Conservation (phyloP, 495 filamentous ascomycete genomes). For the Alectoria sarmentosa region DNA sequence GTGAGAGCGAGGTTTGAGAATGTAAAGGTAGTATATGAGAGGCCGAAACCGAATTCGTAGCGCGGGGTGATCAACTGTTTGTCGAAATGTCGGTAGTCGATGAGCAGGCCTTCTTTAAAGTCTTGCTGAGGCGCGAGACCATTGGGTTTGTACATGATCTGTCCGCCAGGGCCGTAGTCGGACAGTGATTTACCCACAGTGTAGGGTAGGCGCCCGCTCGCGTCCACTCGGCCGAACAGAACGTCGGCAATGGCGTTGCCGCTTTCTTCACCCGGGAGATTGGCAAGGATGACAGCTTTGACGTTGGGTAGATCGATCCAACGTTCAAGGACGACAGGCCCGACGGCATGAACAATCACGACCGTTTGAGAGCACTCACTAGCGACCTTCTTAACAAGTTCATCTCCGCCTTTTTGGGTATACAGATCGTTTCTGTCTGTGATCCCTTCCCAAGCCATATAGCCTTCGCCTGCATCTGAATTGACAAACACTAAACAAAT, state of each 20-base stretch:
- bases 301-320: conserved; percentile 78
- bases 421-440: conserved; percentile 81
- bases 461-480: conserved; percentile 60
- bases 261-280: conserved; percentile 86
- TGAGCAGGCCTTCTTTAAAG: conserved; percentile 74
- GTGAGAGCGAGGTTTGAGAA: conserved; percentile 52
- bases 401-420: conserved; percentile 70
- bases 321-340: conserved; percentile 74
- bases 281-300: conserved; percentile 76
- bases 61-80: conserved; percentile 56
- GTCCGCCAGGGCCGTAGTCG: conserved; percentile 75
- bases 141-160: conserved; percentile 69
- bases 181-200: conserved; percentile 75
- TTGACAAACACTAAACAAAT: conserved; percentile 61
- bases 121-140: conserved; percentile 72
- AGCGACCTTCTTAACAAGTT: conserved; percentile 64
- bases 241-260: conserved; percentile 81
- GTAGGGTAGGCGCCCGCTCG: conserved; percentile 81
- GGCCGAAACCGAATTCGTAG: conserved; percentile 72
- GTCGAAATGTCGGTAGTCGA: conserved; percentile 93
- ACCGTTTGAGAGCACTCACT: conserved; percentile 63
- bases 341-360: conserved; percentile 86
- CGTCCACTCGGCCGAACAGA: conserved; percentile 77
- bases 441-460: conserved; percentile 52
- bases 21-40: conserved; percentile 78